Evolutionary conservation across 345 rosid genomes (phyloP).

Genomic region (Dipteronia sinensis): DNA sequence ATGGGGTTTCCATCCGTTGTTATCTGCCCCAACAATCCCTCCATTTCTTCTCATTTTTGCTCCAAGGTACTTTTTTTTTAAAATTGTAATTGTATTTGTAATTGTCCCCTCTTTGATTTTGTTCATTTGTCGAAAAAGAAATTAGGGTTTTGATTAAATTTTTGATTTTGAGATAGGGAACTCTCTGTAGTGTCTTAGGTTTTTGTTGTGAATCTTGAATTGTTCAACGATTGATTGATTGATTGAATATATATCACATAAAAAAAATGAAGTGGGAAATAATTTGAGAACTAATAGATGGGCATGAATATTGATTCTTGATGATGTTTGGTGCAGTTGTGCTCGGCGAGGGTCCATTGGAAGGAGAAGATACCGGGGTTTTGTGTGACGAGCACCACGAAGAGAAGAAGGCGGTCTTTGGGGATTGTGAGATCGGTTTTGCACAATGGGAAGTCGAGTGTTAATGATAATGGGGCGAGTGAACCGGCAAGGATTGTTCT

Average conservation of each 20-base stretch:
- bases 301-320: too few relatives aligned
- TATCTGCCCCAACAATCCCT: slow-evolving; percentile 40
- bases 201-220: background rate
- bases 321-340: slow-evolving; percentile 41
- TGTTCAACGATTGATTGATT: background rate
- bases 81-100: background rate
- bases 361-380: slow-evolving; percentile 36
- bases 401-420: slow-evolving; percentile 24
- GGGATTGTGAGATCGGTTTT: slow-evolving; percentile 39
- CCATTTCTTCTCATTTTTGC: slow-evolving; percentile 32
- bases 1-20: slow-evolving; percentile 63
- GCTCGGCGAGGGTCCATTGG: slow-evolving; percentile 32
- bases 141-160: background rate
- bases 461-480: slow-evolving; percentile 50
- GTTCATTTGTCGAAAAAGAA: background rate
- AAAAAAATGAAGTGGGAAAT: background rate
- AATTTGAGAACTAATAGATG: background rate
- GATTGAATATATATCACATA: background rate
- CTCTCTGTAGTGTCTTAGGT: background rate
- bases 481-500: slow-evolving; percentile 59
- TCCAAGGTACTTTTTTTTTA: slow-evolving; percentile 31
- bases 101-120: background rate
- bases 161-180: background rate
- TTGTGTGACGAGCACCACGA: slow-evolving; percentile 19
- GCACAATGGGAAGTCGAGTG: slow-evolving; percentile 37